phyloP scores from a whole-genome alignment of 192 early-diverging fungal genomes.

The Podila verticillata region DNA sequence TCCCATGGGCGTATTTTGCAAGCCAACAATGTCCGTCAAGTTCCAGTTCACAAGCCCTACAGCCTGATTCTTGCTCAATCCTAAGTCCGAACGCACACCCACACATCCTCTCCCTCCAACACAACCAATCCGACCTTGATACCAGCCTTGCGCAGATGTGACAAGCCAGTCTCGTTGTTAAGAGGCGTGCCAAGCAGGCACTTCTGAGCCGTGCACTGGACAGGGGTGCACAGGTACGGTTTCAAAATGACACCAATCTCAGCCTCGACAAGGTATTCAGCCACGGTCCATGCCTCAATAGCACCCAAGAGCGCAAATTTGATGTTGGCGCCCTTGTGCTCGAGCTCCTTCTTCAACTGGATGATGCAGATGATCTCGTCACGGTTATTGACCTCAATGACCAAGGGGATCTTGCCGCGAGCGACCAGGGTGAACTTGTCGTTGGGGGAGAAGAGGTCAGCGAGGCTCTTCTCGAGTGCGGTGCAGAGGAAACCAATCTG shows the following conservation, averaged over 20 bases:
- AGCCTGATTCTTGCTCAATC: constrained; percentile 67
- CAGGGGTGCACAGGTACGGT: constrained; percentile 73
- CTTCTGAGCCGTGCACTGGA: constrained; percentile 63
- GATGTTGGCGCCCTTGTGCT: constrained; percentile 45
- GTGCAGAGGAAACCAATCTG: constrained; percentile 61
- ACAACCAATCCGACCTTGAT: constrained; percentile 70
- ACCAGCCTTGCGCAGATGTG: constrained; percentile 62
- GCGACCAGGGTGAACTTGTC: constrained; percentile 54
- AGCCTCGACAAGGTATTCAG: constrained; percentile 59
- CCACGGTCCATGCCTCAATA: constrained; percentile 74
- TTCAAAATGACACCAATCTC: constrained; percentile 71
- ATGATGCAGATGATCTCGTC: constrained; percentile 76
- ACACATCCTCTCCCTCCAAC: constrained; percentile 56
- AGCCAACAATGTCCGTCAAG: constrained; percentile 72
- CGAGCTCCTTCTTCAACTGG: constrained; percentile 62
- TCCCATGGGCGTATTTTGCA: constrained; percentile 48
- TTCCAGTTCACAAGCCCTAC: constrained; percentile 77
- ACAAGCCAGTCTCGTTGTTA: constrained; percentile 59
- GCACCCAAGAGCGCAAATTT: constrained; percentile 69
- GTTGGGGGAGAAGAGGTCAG: constrained; percentile 11
- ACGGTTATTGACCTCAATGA: constrained; percentile 58
- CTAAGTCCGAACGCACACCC: constrained; percentile 68
- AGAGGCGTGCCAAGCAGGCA: constrained; percentile 67
- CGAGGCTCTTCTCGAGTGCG: constrained; percentile 46
- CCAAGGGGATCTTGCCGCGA: constrained; percentile 60